Base-by-base conservation (phyloP, 805 yeast genomes). In the Hanseniaspora mollemarum region DNA sequence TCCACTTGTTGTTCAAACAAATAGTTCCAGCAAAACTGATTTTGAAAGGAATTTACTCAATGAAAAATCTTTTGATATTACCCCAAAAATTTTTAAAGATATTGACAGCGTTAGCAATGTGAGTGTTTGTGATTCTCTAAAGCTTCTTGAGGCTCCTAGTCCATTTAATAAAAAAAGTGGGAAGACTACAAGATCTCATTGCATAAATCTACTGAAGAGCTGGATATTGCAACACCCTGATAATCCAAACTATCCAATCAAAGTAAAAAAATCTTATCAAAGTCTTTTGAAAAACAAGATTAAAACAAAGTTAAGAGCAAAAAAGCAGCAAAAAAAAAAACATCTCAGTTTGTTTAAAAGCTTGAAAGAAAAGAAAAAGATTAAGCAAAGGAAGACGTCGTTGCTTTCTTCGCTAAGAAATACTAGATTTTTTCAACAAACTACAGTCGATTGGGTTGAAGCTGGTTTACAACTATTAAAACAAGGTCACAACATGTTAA, bases 381-480 rank as follows among this genome's bases (percentile, higher is more conserved):
- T 75, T 6, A 73, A 76, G 36, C 35, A 44, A 16, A 44, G 32
- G 28, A 40, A 26, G 8, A 25, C 32, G 3, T 37, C 42, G 2
- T 67, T 92, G 13, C 62, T 92, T 25, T 78, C 77, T 54, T 72
- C 79, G 28, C 72, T 92, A 56, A 77, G 78, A 53, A 71, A 74
- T 42, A 92, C 98, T 0, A 88, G 86, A 60, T 92, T 77, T 63
- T 92, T 92, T 66, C 95, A 87, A 61, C 81, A 84, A 58, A 90
- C 98, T 0, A 74, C 88, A 0, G 80, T 92, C 45, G 98, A 92
- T 65, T 92, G 99, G 99, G 92, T 90, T 2, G 99, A 92, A 64
- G 98, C 97, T 1, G 98, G 96, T 26, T 69, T 92, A 52, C 97
- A 92, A 66, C 78, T 92, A 2, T 84, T 95, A 60, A 76, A 78